Base-by-base conservation (phyloP, 2,329 filamentous ascomycete species). In the Metarhizium rileyi region DNA sequence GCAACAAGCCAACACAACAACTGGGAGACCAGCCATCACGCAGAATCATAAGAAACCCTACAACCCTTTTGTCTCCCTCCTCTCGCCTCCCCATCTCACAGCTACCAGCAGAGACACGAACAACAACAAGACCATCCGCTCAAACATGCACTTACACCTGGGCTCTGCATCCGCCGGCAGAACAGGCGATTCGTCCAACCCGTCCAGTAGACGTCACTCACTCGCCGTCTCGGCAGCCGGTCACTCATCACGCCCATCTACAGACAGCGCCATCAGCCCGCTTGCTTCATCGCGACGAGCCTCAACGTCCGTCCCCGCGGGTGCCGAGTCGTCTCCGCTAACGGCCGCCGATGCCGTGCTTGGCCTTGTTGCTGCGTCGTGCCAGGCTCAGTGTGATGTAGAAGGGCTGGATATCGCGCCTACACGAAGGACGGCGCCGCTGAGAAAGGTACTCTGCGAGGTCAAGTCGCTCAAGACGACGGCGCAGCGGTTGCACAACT, bases 281-380 rank as follows among this genome's bases (percentile, higher is more conserved):
- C 5, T 27, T 1, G 22, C 26, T n/a, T 18, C 46, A 6, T 20
- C 4, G 20, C 47, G 47, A 12, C 48, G 41, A 35, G n/a, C 35
- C n/a, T 41, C 48, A 8, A 49, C 48, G 14, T 38, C 42, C 14
- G 38, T 35, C 12, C 49, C 38, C 30, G 14, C 33, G 22, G 48
- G 48, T n/a, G 25, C 50, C 44, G 50, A 53, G 33, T 48, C 47
- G 18, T 42, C 45, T 33, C 43, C 48, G 26, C 48, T 55, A 43
- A 49, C 52, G 9, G 48, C 52, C 14, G 48, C 30, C 23, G 38
- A 43, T 28, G 41, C 48, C 22, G 20, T 49, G 23, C 48, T 57
- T 18, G 56, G 56, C 20, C 52, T 57, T 46, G n/a, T 57, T 22
- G 56, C 56, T n/a, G 54, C 54, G 18, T 50, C 52, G 4, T 43